Base-by-base conservation (phyloP, 2,329 filamentous ascomycete genomes). In the Aspergillus oerlinghausenensis region DNA sequence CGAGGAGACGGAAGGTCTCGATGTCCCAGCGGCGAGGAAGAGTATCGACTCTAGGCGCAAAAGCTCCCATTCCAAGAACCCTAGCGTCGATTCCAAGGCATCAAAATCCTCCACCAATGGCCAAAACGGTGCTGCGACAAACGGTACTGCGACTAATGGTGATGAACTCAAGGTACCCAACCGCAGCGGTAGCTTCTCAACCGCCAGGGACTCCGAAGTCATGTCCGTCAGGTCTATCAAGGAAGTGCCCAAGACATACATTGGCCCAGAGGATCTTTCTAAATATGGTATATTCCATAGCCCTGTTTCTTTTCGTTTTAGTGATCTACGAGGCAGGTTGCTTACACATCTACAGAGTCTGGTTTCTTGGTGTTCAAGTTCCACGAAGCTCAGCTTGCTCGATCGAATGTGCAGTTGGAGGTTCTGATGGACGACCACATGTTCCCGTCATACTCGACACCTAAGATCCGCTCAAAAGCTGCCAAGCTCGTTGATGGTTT, bases 301-400 rank as follows among this genome's bases (percentile, higher is more conserved):
- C n/a, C 10, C 21, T 5, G 2, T 5, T 40, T 17, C 2, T 10
- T 35, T 21, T 26, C 21, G 23, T 19, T 11, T 8, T 32, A 11
- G 7, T 23, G 19, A 7, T 9, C 42, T 29, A 38, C 32, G 32
- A 38, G 14, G 32, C 32, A 2, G 32, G 19, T 19, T 10, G 40
- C 57, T 58, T 47, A 60, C 42, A 11, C 4, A 10, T 14, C 35
- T 53, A 45, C 61, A 87, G 92, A 97, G 77, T 94, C 90, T 55
- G 94, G 94, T 62, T 83, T 99, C 55, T 81, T 99, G 61, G 89
- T 99, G 55, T 97, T 99, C 82, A 93, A 92, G 70, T 84, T 99
- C 56, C 85, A 97, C 70, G 92, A 97, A 60, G 92, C 88, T 25
- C 88, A 97, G 55, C 83, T 99, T 70, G 84, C 90, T 0, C 85